A percentile compares a stretch with the other conserved stretches of the same genome.
Conservation (phyloP, 805 yeast genomes). For the Cyberlindnera bimundalis region DNA sequence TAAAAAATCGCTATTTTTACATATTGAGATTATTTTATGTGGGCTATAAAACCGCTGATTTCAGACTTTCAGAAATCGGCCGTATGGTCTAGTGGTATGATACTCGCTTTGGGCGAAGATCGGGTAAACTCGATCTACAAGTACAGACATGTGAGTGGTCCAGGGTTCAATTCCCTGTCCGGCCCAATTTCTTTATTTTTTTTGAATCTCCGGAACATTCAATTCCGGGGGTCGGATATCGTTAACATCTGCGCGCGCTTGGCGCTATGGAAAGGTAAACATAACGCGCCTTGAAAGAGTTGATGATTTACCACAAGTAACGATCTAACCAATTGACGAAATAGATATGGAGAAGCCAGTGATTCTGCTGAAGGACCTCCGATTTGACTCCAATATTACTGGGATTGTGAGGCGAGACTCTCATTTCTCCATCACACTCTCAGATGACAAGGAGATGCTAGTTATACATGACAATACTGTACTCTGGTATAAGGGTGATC, state of each 20-base stretch:
- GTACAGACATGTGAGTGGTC: slow-evolving; percentile 20
- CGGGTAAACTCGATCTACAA: slow-evolving; percentile 13
- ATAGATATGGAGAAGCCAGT: slow-evolving; percentile 12
- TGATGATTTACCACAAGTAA: too few species aligned
- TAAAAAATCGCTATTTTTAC: too few species aligned
- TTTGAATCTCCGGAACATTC: not conserved
- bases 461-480: slow-evolving; percentile 16
- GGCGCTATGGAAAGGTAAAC: not conserved
- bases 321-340: too few species aligned
- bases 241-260: too few species aligned
- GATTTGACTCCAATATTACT: slow-evolving; percentile 11
- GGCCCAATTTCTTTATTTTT: slow-evolving; percentile 15
- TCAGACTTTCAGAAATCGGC: slow-evolving; percentile 17
- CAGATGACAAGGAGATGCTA: slow-evolving; percentile 16
- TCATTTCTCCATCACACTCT: slow-evolving; percentile 6
- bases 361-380: slow-evolving; percentile 9
- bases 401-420: slow-evolving; percentile 2
- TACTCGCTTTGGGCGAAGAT: slow-evolving; percentile 31
- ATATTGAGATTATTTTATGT: too few species aligned
- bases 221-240: slow-evolving; percentile 19
- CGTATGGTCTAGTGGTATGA: slow-evolving; percentile 32
- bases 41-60: not conserved
- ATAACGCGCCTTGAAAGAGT: too few species aligned
- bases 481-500: slow-evolving; percentile 47
- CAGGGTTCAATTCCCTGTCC: slow-evolving; percentile 23